These are phyloP conservation scores for Ailanthus altissimus DNA, from an alignment of 345 rosid species.

Conservation along the genomic window DNA sequence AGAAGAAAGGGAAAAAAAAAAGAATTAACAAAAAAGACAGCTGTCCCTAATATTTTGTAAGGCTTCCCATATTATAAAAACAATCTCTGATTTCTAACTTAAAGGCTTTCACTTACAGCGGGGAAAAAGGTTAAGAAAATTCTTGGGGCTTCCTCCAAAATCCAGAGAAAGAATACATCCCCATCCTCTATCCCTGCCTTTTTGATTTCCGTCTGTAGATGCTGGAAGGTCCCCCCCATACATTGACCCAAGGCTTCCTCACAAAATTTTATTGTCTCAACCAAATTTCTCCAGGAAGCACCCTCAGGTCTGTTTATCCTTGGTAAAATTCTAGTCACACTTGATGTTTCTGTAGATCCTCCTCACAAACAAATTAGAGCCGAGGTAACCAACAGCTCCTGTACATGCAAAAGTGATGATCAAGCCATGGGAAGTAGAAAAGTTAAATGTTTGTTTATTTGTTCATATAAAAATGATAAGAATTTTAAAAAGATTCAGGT, in stretches of 20 bases:
- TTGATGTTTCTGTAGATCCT: conserved; percentile 97
- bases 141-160: conserved; percentile 36
- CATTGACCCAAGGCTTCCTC: conserved; percentile 35
- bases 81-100: conserved; percentile 55
- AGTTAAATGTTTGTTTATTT: too few species aligned
- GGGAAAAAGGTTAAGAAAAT: conserved; percentile 34
- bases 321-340: conserved; percentile 57
- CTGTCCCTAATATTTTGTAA: conserved; percentile 28
- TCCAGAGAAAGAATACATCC: conserved; percentile 37
- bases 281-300: conserved; percentile 34
- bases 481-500: not conserved
- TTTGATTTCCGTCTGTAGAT: conserved; percentile 24
- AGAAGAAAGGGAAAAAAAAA: not conserved
- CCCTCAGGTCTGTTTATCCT: conserved; percentile 16
- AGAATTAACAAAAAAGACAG: conserved; percentile 12
- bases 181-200: conserved; percentile 30
- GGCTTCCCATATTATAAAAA: conserved; percentile 37
- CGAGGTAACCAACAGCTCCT: conserved; percentile 96
- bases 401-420: conserved; percentile 18
- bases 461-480: too few species aligned
- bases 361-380: conserved; percentile 89
- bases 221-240: conserved; percentile 19
- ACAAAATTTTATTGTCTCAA: conserved; percentile 27
- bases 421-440: not conserved
- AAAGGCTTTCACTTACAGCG: conserved; percentile 50